Conservation (phyloP, 2,329 filamentous ascomycete genomes). For the Bimuria novae-zelandiae region DNA sequence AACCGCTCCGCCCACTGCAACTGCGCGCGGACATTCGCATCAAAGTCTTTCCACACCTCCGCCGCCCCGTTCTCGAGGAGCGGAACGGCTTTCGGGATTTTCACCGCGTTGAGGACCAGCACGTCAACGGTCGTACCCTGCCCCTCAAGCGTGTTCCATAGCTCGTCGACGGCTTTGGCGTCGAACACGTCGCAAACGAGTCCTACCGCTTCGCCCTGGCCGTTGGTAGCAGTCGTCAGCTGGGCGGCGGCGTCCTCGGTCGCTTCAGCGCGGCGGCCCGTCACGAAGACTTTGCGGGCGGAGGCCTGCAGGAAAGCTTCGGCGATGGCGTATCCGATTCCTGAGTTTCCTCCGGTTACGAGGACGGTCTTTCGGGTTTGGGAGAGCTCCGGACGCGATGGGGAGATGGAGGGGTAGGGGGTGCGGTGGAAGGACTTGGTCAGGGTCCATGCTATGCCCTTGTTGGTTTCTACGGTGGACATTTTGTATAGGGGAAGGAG, state of each 20-base stretch:
- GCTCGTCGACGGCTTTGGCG: slow-evolving; percentile 2
- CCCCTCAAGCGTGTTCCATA: not conserved
- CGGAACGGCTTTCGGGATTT: not conserved
- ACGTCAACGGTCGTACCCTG: not conserved
- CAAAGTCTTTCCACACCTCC: not conserved
- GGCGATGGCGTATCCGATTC: slow-evolving; percentile 2
- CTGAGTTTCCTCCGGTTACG: slow-evolving; percentile 38
- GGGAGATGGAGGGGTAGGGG: slow-evolving; percentile 29
- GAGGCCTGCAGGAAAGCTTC: slow-evolving; percentile 1
- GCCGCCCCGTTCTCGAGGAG: not conserved
- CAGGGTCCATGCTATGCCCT: not conserved
- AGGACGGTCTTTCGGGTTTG: slow-evolving; percentile 13
- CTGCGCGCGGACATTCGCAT: not conserved
- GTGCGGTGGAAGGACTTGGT: not conserved
- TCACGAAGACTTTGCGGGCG: slow-evolving; percentile 10
- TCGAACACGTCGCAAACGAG: not conserved
- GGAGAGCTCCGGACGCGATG: slow-evolving; percentile 22
- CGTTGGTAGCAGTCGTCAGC: not conserved
- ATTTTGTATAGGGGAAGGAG: not conserved
- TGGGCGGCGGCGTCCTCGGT: not conserved
- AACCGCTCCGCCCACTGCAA: slow-evolving; percentile 2
- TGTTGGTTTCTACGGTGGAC: not conserved
- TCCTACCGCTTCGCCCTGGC: not conserved
- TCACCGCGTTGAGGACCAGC: not conserved
- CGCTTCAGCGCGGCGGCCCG: not conserved